Evolutionary conservation across 768 basidiomycete species (phyloP).

Genomic region (Lyophyllum atratum): DNA sequence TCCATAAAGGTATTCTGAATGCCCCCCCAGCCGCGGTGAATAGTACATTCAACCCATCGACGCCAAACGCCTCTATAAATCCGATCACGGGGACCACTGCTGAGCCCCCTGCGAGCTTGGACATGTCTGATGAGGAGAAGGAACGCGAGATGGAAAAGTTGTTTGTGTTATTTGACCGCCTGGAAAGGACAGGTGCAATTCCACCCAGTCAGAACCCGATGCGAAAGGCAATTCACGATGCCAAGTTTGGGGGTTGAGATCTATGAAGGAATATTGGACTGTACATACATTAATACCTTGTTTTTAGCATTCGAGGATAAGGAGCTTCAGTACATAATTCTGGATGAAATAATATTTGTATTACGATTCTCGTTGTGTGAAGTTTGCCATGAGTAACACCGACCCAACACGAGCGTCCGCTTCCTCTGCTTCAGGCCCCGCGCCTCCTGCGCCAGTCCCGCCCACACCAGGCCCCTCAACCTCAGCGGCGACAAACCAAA

Average conservation of each 20-base stretch:
- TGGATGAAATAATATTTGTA: too few relatives aligned
- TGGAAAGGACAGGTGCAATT: constrained; percentile 76
- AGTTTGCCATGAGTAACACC: too few relatives aligned
- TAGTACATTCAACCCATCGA: constrained; percentile 31
- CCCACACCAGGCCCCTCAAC: background rate
- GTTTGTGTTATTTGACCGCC: constrained; percentile 87
- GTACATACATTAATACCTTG: too few relatives aligned
- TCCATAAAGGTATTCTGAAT: constrained; percentile 82
- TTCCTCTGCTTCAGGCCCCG: background rate
- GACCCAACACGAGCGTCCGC: too few relatives aligned
- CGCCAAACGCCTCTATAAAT: constrained; percentile 57
- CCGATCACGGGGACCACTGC: constrained; percentile 84
- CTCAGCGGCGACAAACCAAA: background rate
- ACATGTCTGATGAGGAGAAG: constrained; percentile 96
- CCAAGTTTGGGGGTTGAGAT: constrained; percentile 5
- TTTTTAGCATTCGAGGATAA: too few relatives aligned
- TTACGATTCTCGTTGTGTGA: too few relatives aligned
- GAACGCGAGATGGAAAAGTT: constrained; percentile 91
- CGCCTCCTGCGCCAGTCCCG: background rate
- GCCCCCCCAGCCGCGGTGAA: constrained; percentile 44
- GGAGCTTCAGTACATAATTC: too few relatives aligned
- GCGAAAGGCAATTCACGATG: constrained; percentile 60
- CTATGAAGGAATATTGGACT: background rate
- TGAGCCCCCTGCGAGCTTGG: constrained; percentile 35
- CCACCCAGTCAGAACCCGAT: constrained; percentile 70